Evolutionary conservation across 2,329 filamentous ascomycete species (phyloP).

Genomic region (Paraphoma chrysanthemicola): DNA sequence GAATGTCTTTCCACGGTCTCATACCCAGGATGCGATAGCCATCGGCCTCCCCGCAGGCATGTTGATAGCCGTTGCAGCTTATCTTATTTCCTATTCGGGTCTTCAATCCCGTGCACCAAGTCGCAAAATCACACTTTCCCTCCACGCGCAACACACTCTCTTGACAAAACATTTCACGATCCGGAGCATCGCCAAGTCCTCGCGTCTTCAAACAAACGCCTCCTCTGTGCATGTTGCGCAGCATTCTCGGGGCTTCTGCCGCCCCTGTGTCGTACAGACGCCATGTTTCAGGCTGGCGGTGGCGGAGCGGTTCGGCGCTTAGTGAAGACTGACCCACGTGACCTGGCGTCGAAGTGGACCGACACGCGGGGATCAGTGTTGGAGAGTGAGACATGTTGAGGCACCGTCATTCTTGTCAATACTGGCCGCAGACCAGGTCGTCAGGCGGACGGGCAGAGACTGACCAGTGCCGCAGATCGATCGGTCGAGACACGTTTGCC

Average conservation of each 20-base stretch:
- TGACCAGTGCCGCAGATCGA: not conserved
- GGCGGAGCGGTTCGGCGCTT: slow-evolving; percentile 12
- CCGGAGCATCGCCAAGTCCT: slow-evolving; percentile 7
- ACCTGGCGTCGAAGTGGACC: not conserved
- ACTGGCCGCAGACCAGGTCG: slow-evolving; percentile 16
- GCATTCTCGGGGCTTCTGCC: not conserved
- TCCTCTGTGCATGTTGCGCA: not conserved
- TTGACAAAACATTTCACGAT: not conserved
- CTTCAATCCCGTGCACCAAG: not conserved
- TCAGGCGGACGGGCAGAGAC: not conserved
- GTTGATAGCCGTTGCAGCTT: too few species aligned
- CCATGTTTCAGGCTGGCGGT: slow-evolving; percentile 9
- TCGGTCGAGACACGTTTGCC: not conserved
- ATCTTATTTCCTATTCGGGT: too few species aligned
- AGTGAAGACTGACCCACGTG: slow-evolving; percentile 5
- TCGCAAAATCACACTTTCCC: not conserved
- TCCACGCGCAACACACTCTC: not conserved
- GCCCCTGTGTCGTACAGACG: not conserved
- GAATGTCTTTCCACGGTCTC: too few species aligned
- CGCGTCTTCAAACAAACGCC: slow-evolving; percentile 7
- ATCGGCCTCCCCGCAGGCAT: too few species aligned
- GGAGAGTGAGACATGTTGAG: slow-evolving; percentile 20
- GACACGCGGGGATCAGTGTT: slow-evolving; percentile 1
- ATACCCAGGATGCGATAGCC: too few species aligned
- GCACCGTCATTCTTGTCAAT: slow-evolving; percentile 4